phyloP scores from a whole-genome alignment of 78 protist species.

The Parvularia atlantis region DNA sequence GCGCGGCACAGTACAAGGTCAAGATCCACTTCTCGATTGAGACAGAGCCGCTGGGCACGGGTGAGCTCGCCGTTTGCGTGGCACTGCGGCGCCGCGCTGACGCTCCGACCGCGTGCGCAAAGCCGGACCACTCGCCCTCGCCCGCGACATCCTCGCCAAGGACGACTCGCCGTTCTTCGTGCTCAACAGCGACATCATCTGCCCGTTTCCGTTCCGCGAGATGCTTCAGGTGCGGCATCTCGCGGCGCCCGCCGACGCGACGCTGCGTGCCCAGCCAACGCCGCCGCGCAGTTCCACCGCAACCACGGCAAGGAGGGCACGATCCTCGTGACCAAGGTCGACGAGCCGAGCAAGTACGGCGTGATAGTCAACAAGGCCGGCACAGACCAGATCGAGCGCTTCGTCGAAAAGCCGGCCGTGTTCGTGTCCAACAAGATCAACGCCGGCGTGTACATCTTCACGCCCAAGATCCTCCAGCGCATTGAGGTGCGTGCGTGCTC shows the following conservation, averaged over 20 bases:
- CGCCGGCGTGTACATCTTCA: conserved; percentile 87
- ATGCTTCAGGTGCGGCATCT: no score
- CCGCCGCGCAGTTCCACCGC: conserved; percentile 75
- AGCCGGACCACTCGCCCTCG: conserved; percentile 93
- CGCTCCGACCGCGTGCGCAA: no score
- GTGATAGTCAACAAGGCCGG: conserved; percentile 72
- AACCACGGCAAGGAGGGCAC: conserved; percentile 91
- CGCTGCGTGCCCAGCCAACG: no score
- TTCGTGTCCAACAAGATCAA: conserved; percentile 87
- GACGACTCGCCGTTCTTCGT: conserved; percentile 73
- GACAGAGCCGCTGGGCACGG: conserved; percentile 79
- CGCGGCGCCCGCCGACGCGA: no score
- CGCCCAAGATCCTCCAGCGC: conserved; percentile 61
- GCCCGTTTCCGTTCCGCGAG: conserved; percentile 77
- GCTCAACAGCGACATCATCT: conserved; percentile 81
- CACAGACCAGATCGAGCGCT: conserved; percentile 58
- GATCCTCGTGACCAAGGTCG: conserved; percentile 73
- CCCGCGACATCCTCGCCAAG: conserved; percentile 30
- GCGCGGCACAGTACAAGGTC: conserved; percentile 14
- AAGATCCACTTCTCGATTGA: conserved; percentile 70
- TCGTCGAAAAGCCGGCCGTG: conserved; percentile 84
- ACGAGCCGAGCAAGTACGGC: conserved; percentile 90
- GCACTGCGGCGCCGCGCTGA: no score
- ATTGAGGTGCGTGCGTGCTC: conserved; percentile 41
- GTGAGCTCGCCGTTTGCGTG: no score